Evolutionary conservation across 2,329 filamentous ascomycete species (phyloP).

Genomic region (Claviceps arundinis): DNA sequence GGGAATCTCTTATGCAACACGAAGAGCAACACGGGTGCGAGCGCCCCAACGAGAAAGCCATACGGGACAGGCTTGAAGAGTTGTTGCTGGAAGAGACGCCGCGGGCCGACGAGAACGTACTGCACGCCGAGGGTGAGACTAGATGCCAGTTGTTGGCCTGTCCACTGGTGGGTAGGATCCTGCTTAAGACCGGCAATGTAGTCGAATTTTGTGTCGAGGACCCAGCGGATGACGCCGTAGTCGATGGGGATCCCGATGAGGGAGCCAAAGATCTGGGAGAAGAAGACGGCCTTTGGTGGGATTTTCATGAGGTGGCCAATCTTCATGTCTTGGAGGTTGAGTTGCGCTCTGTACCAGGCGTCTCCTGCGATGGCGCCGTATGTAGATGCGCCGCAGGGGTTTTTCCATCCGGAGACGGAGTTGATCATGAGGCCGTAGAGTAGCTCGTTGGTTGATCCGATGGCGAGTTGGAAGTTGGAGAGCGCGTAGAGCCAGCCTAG

Average conservation of each 20-base stretch:
- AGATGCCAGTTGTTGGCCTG: constrained; percentile 37
- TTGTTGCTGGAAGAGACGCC: constrained; percentile 32
- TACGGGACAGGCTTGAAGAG: constrained; percentile 37
- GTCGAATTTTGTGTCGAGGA: constrained; percentile 41
- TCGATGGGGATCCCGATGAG: constrained; percentile 47
- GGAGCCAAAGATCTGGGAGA: constrained; percentile 46
- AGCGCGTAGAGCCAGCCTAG: constrained; percentile 47
- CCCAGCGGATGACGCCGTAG: constrained; percentile 48
- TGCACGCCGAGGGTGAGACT: constrained; percentile 43
- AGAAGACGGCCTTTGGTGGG: constrained; percentile 44
- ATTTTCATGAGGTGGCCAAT: constrained; percentile 54
- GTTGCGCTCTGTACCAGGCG: constrained; percentile 45
- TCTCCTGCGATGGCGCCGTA: constrained; percentile 48
- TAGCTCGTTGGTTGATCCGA: constrained; percentile 46
- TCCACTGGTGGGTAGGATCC: constrained; percentile 49
- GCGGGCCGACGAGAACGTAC: constrained; percentile 44
- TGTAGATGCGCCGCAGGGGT: constrained; percentile 42
- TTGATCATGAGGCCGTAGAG: constrained; percentile 48
- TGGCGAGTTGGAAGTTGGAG: constrained; percentile 39
- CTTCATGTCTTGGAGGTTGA: constrained; percentile 48
- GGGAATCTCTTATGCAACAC: constrained; percentile 39
- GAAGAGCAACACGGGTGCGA: constrained; percentile 33
- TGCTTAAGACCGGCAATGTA: constrained; percentile 35
- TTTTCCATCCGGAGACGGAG: constrained; percentile 33
- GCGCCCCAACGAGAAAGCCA: constrained; percentile 37